phyloP scores from a whole-genome alignment of 305 asterid genomes.

The Rubia tinctorum region DNA sequence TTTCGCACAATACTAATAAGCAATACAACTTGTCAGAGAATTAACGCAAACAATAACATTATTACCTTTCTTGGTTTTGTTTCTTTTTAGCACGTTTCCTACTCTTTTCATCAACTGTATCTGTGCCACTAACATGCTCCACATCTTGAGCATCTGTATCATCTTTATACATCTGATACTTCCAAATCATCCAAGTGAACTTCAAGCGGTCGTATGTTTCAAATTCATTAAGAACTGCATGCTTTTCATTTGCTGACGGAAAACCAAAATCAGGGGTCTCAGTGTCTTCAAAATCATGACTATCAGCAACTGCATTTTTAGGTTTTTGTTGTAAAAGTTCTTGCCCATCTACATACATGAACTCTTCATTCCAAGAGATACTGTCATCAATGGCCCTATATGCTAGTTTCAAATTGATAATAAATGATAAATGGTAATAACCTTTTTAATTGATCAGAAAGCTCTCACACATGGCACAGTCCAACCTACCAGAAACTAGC shows the following conservation, averaged over 20 bases:
- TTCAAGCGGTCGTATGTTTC: slow-evolving; percentile 87
- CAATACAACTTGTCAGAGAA: slow-evolving; percentile 2
- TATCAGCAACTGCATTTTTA: slow-evolving; percentile 25
- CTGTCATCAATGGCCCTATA: slow-evolving; percentile 44
- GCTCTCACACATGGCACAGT: slow-evolving; percentile 90
- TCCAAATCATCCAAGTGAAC: slow-evolving; percentile 81
- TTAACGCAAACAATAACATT: slow-evolving; percentile 1
- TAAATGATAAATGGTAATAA: too few relatives aligned
- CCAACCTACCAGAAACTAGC: slow-evolving; percentile 56
- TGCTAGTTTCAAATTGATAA: too few relatives aligned
- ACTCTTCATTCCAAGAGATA: slow-evolving; percentile 89
- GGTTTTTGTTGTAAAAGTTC: slow-evolving; percentile 25
- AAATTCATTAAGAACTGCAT: slow-evolving; percentile 47
- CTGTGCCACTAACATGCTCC: slow-evolving; percentile 29
- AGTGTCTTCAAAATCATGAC: slow-evolving; percentile 26
- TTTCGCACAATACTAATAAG: too few relatives aligned
- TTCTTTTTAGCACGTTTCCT: slow-evolving; percentile 53
- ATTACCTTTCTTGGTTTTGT: slow-evolving; percentile 70
- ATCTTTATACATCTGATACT: slow-evolving; percentile 35
- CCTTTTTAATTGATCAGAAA: too few relatives aligned
- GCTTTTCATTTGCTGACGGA: slow-evolving; percentile 34
- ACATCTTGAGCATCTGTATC: slow-evolving; percentile 35
- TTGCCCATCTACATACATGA: slow-evolving; percentile 44
- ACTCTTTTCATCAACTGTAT: slow-evolving; percentile 44
- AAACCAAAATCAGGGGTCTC: slow-evolving; percentile 18